These are phyloP conservation scores for Mortierella hygrophila DNA, from an alignment of 192 early-diverging fungal species.

Conservation along the genomic window DNA sequence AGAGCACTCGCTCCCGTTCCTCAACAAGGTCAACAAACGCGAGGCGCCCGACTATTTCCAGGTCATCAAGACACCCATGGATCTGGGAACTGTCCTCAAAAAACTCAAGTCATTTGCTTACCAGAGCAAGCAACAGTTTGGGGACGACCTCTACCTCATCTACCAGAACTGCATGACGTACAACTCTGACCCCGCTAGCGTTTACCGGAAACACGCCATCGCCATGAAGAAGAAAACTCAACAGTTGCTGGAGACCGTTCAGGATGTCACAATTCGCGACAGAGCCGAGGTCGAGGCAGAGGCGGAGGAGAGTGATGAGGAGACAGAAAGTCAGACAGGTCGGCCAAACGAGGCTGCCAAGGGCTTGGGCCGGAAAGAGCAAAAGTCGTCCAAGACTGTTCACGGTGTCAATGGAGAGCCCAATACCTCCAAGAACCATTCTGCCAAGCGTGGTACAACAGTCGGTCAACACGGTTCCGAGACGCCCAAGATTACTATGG, in stretches of 20 bases:
- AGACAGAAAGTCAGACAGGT: slow-evolving; percentile 50
- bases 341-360: slow-evolving; percentile 58
- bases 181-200: slow-evolving; percentile 86
- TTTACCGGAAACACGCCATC: slow-evolving; percentile 87
- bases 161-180: slow-evolving; percentile 93
- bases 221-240: slow-evolving; percentile 85
- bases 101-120: slow-evolving; percentile 88
- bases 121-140: slow-evolving; percentile 89
- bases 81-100: slow-evolving; percentile 90
- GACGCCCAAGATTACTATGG: slow-evolving; percentile 48
- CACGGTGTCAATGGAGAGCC: slow-evolving; percentile 18
- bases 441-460: slow-evolving; percentile 1
- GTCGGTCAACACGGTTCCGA: slow-evolving; percentile 29
- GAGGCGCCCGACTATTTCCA: slow-evolving; percentile 91
- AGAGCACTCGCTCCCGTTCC: slow-evolving; percentile 87
- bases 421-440: slow-evolving; percentile 9
- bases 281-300: slow-evolving; percentile 63
- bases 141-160: slow-evolving; percentile 89
- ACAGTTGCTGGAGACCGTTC: slow-evolving; percentile 82
- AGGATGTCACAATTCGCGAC: slow-evolving; percentile 84
- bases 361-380: slow-evolving; percentile 42
- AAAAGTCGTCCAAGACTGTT: slow-evolving; percentile 29
- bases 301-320: slow-evolving; percentile 71
- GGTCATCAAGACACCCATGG: slow-evolving; percentile 97
- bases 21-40: slow-evolving; percentile 87